Evolutionary conservation across 768 basidiomycete genomes (phyloP).

Genomic region (Trametes cubensis): DNA sequence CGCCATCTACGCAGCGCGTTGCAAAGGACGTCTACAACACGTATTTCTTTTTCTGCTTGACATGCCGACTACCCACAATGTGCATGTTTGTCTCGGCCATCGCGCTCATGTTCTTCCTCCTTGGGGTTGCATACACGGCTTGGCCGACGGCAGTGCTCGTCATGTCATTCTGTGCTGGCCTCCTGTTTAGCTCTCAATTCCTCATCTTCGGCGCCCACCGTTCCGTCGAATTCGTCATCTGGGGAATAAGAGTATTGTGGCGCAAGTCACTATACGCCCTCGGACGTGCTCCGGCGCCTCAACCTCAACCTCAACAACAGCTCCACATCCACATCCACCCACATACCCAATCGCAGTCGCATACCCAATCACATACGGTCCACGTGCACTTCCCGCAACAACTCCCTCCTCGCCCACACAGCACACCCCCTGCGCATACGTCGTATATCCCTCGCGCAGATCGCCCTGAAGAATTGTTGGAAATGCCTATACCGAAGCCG

Average conservation of each 20-base stretch:
- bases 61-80: conserved; percentile 62
- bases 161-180: conserved; percentile 58
- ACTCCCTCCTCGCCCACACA: too few species aligned
- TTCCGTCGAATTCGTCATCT: conserved; percentile 22
- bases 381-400: neutral
- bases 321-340: neutral
- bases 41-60: conserved; percentile 71
- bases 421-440: too few species aligned
- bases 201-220: conserved; percentile 53
- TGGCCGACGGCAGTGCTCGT: conserved; percentile 67
- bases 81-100: conserved; percentile 59
- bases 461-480: neutral
- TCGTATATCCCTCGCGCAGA: too few species aligned
- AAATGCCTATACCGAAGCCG: conserved; percentile 15
- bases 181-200: conserved; percentile 67
- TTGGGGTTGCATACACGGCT: conserved; percentile 60
- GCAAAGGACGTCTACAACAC: conserved; percentile 59
- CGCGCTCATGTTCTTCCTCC: conserved; percentile 63
- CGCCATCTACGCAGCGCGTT: conserved; percentile 37
- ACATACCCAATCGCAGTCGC: neutral
- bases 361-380: too few species aligned
- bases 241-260: conserved; percentile 22
- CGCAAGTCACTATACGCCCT: neutral
- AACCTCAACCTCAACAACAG: neutral
- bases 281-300: neutral